These are phyloP conservation scores for Neopestalotiopsis clavispora DNA, from an alignment of 2,329 filamentous ascomycete genomes.

Conservation along the genomic window DNA sequence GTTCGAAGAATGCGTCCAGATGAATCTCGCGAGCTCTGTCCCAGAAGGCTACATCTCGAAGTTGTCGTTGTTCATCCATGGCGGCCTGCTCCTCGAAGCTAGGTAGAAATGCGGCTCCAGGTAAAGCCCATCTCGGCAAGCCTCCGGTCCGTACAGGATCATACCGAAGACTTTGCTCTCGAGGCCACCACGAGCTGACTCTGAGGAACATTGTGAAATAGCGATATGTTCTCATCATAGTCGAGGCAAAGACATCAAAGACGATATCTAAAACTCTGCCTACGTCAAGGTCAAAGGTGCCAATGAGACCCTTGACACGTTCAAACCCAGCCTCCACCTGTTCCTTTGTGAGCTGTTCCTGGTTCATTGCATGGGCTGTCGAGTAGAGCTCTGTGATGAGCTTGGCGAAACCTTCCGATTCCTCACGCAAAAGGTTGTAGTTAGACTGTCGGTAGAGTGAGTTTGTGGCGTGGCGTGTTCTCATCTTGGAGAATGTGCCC, in stretches of 20 bases:
- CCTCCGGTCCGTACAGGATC: slow-evolving; percentile 60
- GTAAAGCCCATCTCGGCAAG: slow-evolving; percentile 85
- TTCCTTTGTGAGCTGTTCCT: slow-evolving; percentile 73
- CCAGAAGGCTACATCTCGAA: slow-evolving; percentile 83
- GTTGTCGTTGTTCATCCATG: slow-evolving; percentile 59
- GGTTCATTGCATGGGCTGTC: slow-evolving; percentile 65
- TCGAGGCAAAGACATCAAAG: slow-evolving; percentile 91
- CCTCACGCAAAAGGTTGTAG: slow-evolving; percentile 93
- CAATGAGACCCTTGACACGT: slow-evolving; percentile 90
- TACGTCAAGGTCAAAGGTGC: slow-evolving; percentile 95
- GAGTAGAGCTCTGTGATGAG: slow-evolving; percentile 95
- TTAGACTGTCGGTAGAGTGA: slow-evolving; percentile 94
- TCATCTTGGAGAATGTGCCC: slow-evolving; percentile 81
- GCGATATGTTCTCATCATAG: slow-evolving; percentile 88
- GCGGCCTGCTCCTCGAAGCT: slow-evolving; percentile 65
- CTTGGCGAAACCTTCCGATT: slow-evolving; percentile 96
- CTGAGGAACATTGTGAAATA: slow-evolving; percentile 95
- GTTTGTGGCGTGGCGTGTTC: slow-evolving; percentile 90
- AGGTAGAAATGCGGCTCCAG: slow-evolving; percentile 50
- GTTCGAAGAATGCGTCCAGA: slow-evolving; percentile 85
- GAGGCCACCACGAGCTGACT: slow-evolving; percentile 96
- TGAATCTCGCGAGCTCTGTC: slow-evolving; percentile 75
- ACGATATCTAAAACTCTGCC: slow-evolving; percentile 93
- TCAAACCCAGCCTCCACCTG: slow-evolving; percentile 87
- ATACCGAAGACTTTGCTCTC: slow-evolving; percentile 53